These are phyloP conservation scores for Beauveria pseudobassiana DNA, from an alignment of 2,329 filamentous ascomycete species.

Conservation along the genomic window DNA sequence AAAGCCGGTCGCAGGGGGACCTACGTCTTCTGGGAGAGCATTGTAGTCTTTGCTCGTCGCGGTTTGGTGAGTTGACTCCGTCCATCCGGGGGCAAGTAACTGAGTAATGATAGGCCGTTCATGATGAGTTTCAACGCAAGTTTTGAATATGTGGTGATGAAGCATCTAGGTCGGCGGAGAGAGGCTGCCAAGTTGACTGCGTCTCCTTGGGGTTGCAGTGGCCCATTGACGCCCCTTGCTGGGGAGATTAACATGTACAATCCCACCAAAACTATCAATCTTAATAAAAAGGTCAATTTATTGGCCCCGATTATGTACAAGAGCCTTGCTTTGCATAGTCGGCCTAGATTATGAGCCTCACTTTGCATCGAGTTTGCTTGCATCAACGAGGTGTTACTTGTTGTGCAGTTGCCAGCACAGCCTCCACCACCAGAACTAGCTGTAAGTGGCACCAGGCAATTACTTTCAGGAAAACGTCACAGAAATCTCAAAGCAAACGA, in stretches of 20 bases:
- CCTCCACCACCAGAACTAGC: too few relatives aligned
- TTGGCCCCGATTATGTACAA: too few relatives aligned
- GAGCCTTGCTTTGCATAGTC: too few relatives aligned
- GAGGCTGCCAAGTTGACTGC: not conserved
- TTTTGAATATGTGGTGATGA: not conserved
- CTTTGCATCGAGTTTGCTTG: too few relatives aligned
- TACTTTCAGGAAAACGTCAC: too few relatives aligned
- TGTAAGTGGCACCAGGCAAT: too few relatives aligned
- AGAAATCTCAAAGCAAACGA: not conserved
- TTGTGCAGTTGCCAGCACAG: too few relatives aligned
- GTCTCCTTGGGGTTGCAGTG: not conserved
- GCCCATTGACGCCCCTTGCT: not conserved
- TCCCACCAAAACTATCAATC: not conserved
- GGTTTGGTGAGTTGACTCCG: not conserved
- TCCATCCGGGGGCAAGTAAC: not conserved
- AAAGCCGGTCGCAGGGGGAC: not conserved
- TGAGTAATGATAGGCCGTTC: not conserved
- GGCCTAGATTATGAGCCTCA: too few relatives aligned
- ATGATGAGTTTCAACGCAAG: not conserved
- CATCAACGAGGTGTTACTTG: too few relatives aligned
- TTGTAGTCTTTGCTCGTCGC: constrained; percentile 1
- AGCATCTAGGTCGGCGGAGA: not conserved
- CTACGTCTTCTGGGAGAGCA: constrained; percentile 4
- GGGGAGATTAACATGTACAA: not conserved
- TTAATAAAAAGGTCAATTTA: too few relatives aligned